phyloP scores from a whole-genome alignment of 2,329 filamentous ascomycete species.

The Domatiomyces globalis region DNA sequence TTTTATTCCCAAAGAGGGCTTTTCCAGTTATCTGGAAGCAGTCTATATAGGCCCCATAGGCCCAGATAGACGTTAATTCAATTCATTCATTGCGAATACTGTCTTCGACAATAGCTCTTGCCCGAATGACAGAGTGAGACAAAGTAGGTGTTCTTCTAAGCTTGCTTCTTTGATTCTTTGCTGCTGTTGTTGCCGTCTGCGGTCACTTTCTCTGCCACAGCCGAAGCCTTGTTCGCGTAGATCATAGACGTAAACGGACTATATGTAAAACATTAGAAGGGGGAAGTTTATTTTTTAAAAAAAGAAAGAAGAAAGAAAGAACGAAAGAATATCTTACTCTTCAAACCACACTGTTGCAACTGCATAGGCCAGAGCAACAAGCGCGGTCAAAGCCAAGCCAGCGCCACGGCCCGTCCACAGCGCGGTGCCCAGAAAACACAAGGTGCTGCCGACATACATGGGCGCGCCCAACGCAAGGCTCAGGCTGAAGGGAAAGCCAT shows the following conservation, averaged over 20 bases:
- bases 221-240: constrained; percentile 59
- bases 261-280: neutral
- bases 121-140: no score
- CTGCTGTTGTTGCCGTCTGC: neutral
- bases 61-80: no score
- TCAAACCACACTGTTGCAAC: constrained; percentile 65
- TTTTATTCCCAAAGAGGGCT: no score
- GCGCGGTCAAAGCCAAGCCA: constrained; percentile 58
- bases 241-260: constrained; percentile 81
- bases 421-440: constrained; percentile 82
- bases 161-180: neutral
- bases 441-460: constrained; percentile 91
- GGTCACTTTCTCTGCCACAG: neutral
- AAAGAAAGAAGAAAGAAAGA: neutral
- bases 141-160: neutral
- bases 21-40: no score
- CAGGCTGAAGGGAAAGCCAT: constrained; percentile 80
- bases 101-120: no score
- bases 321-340: constrained; percentile 40
- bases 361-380: constrained; percentile 66
- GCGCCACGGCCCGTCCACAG: constrained; percentile 78
- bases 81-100: no score
- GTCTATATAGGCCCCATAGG: no score
- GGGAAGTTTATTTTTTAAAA: no score
- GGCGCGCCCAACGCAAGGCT: constrained; percentile 57